These are phyloP conservation scores for Pseudogymnoascus sp. DNA, from an alignment of 2,329 filamentous ascomycete genomes.

Conservation along the genomic window DNA sequence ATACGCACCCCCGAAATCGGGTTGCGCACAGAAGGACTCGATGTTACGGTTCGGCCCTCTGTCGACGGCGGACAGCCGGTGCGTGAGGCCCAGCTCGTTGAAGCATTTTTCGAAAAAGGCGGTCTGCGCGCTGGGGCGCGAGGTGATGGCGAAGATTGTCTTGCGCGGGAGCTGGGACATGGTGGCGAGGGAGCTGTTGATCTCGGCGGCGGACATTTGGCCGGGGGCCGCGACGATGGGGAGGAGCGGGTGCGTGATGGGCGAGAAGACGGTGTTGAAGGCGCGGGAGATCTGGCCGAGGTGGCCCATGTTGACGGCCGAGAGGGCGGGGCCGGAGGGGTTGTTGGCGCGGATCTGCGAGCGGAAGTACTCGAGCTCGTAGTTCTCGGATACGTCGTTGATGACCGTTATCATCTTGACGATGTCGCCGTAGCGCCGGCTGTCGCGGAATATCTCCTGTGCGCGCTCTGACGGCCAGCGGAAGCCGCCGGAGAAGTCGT, in stretches of 20 bases:
- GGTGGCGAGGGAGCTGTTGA: constrained; percentile 68
- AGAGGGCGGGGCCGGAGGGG: constrained; percentile 63
- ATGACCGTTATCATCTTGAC: constrained; percentile 88
- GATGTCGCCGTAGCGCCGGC: constrained; percentile 69
- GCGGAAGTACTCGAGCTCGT: constrained; percentile 83
- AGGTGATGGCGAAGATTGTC: constrained; percentile 72
- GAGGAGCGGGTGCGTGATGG: constrained; percentile 73
- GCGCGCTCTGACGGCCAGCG: constrained; percentile 72
- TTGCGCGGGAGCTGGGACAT: constrained; percentile 75
- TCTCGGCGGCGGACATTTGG: constrained; percentile 77
- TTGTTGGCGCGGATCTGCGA: constrained; percentile 64
- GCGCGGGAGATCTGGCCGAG: constrained; percentile 78
- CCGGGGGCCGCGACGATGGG: constrained; percentile 80
- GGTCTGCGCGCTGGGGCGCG: constrained; percentile 59
- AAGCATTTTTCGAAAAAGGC: constrained; percentile 82
- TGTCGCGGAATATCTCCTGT: constrained; percentile 61
- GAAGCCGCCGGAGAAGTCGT: constrained; percentile 78
- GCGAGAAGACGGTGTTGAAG: constrained; percentile 65
- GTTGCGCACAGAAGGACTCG: constrained; percentile 63
- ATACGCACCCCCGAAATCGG: constrained; percentile 73
- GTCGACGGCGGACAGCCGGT: constrained; percentile 69
- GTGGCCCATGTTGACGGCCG: constrained; percentile 80
- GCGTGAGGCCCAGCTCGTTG: constrained; percentile 76
- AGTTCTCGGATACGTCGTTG: constrained; percentile 75
- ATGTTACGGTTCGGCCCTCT: constrained; percentile 58